These are phyloP conservation scores for Crucibulum laeve DNA, from an alignment of 768 basidiomycete species.

Conservation along the genomic window DNA sequence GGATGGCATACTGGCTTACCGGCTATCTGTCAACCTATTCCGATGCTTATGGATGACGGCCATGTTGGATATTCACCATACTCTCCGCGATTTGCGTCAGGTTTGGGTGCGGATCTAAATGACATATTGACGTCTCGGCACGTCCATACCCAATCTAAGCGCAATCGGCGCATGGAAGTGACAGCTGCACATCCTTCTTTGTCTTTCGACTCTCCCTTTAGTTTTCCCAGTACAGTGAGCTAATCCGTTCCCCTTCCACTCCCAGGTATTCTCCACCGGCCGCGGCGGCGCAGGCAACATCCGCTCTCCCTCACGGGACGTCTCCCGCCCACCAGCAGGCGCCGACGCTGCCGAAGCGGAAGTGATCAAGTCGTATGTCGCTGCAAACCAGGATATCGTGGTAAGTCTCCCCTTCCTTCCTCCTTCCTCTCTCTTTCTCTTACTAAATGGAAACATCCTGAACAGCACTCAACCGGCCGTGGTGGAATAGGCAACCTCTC, in stretches of 20 bases:
- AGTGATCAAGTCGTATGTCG: conserved; percentile 30
- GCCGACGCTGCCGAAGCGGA: conserved; percentile 31
- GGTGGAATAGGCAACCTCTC: conserved; percentile 64
- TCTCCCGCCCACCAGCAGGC: conserved; percentile 17
- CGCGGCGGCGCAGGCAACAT: conserved; percentile 87
- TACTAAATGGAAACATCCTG: neutral
- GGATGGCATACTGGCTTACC: too few relatives aligned
- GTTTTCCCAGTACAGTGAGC: too few relatives aligned
- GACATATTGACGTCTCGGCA: too few relatives aligned
- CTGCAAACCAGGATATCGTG: conserved; percentile 22
- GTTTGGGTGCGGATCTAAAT: too few relatives aligned
- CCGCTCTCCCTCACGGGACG: conserved; percentile 68
- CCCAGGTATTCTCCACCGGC: conserved; percentile 52
- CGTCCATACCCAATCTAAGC: too few relatives aligned
- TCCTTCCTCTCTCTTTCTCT: conserved; percentile 2
- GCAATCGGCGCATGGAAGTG: too few relatives aligned
- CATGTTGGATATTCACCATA: too few relatives aligned
- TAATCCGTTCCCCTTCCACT: conserved; percentile 3
- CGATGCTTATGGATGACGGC: too few relatives aligned
- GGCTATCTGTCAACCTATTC: too few relatives aligned
- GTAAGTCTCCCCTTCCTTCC: conserved; percentile 22
- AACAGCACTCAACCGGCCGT: conserved; percentile 61
- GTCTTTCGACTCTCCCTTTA: too few relatives aligned
- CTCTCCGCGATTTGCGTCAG: too few relatives aligned
- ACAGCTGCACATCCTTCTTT: too few relatives aligned